Percentiles rank a stretch among this genome's conserved stretches.
phyloP scores from a whole-genome alignment of 176 grass and related monocot species.

The Lolium rigidum region DNA sequence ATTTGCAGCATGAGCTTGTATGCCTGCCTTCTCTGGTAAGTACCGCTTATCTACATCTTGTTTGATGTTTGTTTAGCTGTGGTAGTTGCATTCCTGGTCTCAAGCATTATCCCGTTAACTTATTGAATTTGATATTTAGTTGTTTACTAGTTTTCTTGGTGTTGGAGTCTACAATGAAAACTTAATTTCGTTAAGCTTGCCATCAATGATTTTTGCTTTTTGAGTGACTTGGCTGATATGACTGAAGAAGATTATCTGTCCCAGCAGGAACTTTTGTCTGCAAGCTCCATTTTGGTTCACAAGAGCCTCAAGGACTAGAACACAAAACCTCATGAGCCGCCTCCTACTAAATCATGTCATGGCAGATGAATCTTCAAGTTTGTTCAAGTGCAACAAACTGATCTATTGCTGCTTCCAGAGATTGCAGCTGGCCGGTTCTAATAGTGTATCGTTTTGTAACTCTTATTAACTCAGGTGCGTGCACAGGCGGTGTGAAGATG shows the following conservation, averaged over 20 bases:
- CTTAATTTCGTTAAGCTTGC: neutral
- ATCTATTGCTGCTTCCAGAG: neutral
- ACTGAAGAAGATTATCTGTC: neutral
- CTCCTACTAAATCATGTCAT: constrained; percentile 42
- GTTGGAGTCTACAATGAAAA: neutral
- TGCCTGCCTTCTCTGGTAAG: constrained; percentile 47
- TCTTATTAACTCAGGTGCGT: constrained; percentile 35
- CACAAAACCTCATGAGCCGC: neutral
- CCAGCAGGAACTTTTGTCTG: neutral
- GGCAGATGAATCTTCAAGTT: constrained; percentile 29
- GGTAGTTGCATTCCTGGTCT: neutral
- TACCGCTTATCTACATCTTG: neutral
- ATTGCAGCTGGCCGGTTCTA: neutral
- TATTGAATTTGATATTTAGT: constrained; percentile 7
- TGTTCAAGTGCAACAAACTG: constrained; percentile 23
- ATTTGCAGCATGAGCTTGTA: neutral
- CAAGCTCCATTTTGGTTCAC: constrained; percentile 26
- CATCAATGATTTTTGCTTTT: too few relatives aligned
- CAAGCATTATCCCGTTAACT: neutral
- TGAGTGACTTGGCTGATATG: neutral
- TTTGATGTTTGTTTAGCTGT: constrained; percentile 27
- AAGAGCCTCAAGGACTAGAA: constrained; percentile 32
- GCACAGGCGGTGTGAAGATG: constrained; percentile 43
- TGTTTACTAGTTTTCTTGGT: neutral
- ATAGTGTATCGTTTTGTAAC: neutral